Evolutionary conservation across 2,329 filamentous ascomycete genomes (phyloP), one percentile per base, ranked within the genome.

Genomic region (Elsinoe perseae): DNA sequence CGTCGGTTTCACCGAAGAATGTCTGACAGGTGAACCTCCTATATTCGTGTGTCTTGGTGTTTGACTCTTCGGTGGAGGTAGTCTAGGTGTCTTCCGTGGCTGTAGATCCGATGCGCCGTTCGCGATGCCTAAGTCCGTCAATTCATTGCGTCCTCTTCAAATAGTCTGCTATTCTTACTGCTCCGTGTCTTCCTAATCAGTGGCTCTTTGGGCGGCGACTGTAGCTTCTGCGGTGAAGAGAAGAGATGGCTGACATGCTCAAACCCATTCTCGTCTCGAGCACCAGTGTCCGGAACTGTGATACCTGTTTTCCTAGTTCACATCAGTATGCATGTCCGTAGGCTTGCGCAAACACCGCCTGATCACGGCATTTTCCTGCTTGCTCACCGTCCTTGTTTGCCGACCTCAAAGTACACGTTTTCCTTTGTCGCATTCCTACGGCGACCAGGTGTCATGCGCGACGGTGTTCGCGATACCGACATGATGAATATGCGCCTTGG

Each of bases 201-300:
- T 32, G 18, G 38, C 12, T 38, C 48, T 25, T 38, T 38, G 28
- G 48, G 10, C 25, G 38, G 53, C 25, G 36, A 27, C 27, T 53
- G 28, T 7, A 38, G 16, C 42, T 28, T 56, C 14, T 56, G 42
- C 12, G 91, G 90, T 18, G 91, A 95, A 7, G 91, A 96, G 71
- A 95, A 95, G 62, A 97, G 82, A 62, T 83, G 82, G 32, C 92
- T 87, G 58, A 95, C 80, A 32, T 88, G 86, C 69, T 96, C 89
- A 76, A 98, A 84, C 70, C 92, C 93, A 77, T 95, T 78, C 69
- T 95, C 90, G 72, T 97, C 92, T 73, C 89, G 86, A 59, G 84
- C 77, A 54, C 89, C 89, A 56, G 77, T 83, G 65, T 95, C 89
- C 65, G 83, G 82, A 28, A 97, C 72, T 1, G 83, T 86, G 23